Evolutionary conservation across 768 basidiomycete genomes (phyloP), one percentile per base, ranked within the genome.

Genomic region (Auriscalpium orientale): DNA sequence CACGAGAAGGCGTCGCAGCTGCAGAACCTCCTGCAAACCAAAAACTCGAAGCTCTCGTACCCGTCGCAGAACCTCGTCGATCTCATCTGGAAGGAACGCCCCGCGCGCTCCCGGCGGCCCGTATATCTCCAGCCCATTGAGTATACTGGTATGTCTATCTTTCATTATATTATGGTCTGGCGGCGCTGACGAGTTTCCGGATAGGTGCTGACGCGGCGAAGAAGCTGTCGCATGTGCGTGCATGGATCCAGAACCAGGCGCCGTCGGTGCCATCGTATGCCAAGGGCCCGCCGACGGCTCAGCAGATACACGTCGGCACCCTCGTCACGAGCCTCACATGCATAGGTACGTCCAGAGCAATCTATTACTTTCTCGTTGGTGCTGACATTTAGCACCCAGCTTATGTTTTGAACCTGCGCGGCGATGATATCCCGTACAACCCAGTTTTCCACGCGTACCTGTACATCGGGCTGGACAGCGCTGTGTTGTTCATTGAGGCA

Each of bases 391-490:
- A 46, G 35, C 46, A 13, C 21, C 34, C 71, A 82, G 95, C 95
- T 0, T 97, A 91, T 74, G 64, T 89, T 2, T 75, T 98, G 36
- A 98, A 98, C 66, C 73, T 95, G 53, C 87, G 95, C 49, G 95
- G 94, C 37, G 79, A 82, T 3, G 95, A 98, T 64, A 85, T 98
- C 48, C 91, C 91, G 0, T 91, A 84, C 75, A 94, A 91, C 66
- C 95, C 95, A 0, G 80, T 98, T 9, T 95, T 97, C 74, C 89
- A 88, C 51, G 81, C 89, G 0, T 98, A 95, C 66, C 71, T 95
- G 18, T 89, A 85, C 63, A 76, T 98, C 43, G 79, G 84, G 4
- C 66, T 80, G 9, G 74, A 84, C 12, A 68, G 67, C n/a, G 75
- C 80, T 7, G 74, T 84, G n/a, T 71, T 95, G 10, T 95, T 95